Evolutionary conservation across 768 basidiomycete genomes (phyloP), one percentile per base, ranked within the genome.

Genomic region (Russula brevipes): DNA sequence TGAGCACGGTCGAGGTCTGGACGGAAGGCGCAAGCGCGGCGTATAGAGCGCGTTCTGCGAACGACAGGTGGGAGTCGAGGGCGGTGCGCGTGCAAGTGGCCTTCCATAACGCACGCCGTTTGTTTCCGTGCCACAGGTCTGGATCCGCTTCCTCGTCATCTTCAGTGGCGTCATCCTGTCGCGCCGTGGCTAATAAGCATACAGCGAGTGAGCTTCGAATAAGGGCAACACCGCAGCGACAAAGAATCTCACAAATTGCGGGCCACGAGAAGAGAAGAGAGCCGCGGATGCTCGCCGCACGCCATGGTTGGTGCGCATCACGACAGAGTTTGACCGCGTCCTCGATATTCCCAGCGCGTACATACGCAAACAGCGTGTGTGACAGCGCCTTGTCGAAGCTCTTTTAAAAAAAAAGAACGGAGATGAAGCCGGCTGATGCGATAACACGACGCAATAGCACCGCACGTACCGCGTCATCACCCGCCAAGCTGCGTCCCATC

Each of bases 261-360:
- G 79, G 78, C 88, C 92, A 94, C 38, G 81, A 79, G 70, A 92
- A 95, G 19, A 93, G 72, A 35, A 85, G 73, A 1, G 91, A 88
- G 1, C 96, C 96, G 6, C 89, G 85, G 47, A 98, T 83, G 59
- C 86, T 89, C 1, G 94, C 93, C 2, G 93, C 92, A 30, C 94
- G 81, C 96, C 95, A 98, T 0, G 92, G 89, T 66, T 95, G 91
- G 65, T 93, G 87, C 0, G 89, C 88, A 68, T 84, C 85, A 66
- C 86, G 78, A 71, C 92, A 94, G 17, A 93, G 75, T 39, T 91
- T 87, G 4, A 94, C 78, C 0, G 94, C 96, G 11, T 91, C 87
- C 11, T 90, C 90, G 35, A 96, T 73, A 62, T 86, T 78, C n/a
- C 95, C 95, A 5, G 89, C 86, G 45, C 95, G 85, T 3, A 98